Evolutionary conservation across 2,329 filamentous ascomycete species (phyloP), one percentile per base, ranked within the genome.

Genomic region (Trichoderma gracile): DNA sequence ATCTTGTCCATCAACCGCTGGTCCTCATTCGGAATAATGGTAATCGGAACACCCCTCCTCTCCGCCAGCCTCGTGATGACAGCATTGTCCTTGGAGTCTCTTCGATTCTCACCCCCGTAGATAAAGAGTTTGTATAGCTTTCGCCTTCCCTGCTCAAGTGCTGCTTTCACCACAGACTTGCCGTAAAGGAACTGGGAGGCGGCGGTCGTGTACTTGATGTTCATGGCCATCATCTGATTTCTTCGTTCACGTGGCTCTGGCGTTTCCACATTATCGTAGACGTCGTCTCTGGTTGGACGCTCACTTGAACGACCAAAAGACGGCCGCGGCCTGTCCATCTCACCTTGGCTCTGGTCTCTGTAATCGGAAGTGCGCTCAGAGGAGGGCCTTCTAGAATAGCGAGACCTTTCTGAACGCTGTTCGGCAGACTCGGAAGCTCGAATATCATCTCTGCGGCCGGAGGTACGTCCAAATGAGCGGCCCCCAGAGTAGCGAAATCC

Each of bases 101-200:
- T 80, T 21, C 85, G 79, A 59, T 86, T 86, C 53, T 82, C 78
- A 12, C 84, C 83, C 54, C 80, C 81, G 72, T 90, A 89, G 12
- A 97, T 80, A 74, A 98, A 97, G 3, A 99, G 83, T 62, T 88
- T 90, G 79, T 97, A 96, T 3, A 96, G 78, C 71, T 91, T 87
- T 64, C 95, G 87, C 40, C 86, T 83, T 12, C 81, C 81, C 53
- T 78, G 74, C 68, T 83, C 86, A 21, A 99, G 79, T 0, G 93
- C 93, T 21, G 93, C 90, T 67, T 90, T 83, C 23, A 98, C 92
- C 1, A 91, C 87, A 2, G 90, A 91, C 50, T 85, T 86, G 6
- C 95, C 95, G 73, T 96, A 98, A 2, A 99, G 81, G 70, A 97
- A 98, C 67, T 97, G 90, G 0, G 93, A 97, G 5, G 92, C 91